Conservation (phyloP, 805 yeast genomes). For the Saccharomycopsis schoenii region DNA sequence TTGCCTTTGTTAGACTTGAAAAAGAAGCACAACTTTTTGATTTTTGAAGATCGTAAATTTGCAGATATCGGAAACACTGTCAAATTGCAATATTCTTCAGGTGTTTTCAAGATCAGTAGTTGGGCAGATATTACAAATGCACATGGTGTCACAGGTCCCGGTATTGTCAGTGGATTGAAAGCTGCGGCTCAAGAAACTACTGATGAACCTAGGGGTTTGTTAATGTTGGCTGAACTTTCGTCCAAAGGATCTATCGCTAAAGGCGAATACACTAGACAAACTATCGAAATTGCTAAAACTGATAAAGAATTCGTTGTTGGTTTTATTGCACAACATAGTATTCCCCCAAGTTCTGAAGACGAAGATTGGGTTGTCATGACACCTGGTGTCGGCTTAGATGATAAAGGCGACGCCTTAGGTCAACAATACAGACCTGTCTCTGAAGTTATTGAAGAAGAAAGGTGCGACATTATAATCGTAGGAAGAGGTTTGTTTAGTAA, state of each 20-base stretch:
- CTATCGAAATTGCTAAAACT: conserved; percentile 81
- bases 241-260: conserved; percentile 89
- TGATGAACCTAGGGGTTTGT: conserved; percentile 72
- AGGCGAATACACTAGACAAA: conserved; percentile 80
- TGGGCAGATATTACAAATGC: conserved; percentile 99
- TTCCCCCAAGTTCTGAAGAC: conserved; percentile 76
- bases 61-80: conserved; percentile 99
- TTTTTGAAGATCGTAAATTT: conserved; percentile 95
- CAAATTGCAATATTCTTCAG: conserved; percentile 85
- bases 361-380: conserved; percentile 96
- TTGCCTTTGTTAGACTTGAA: conserved; percentile 64
- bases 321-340: conserved; percentile 84
- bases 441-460: conserved; percentile 62
- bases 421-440: conserved; percentile 93
- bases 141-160: conserved; percentile 93
- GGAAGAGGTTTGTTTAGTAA: conserved; percentile 95
- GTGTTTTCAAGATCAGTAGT: conserved; percentile 76
- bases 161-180: conserved; percentile 81
- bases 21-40: conserved; percentile 74
- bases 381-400: conserved; percentile 97
- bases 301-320: conserved; percentile 92
- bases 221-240: conserved; percentile 93
- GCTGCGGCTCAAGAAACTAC: conserved; percentile 64
- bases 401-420: conserved; percentile 90
- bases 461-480: conserved; percentile 95